Conservation (phyloP, 2,329 filamentous ascomycete species). For the Rhynchosporium secalis region DNA sequence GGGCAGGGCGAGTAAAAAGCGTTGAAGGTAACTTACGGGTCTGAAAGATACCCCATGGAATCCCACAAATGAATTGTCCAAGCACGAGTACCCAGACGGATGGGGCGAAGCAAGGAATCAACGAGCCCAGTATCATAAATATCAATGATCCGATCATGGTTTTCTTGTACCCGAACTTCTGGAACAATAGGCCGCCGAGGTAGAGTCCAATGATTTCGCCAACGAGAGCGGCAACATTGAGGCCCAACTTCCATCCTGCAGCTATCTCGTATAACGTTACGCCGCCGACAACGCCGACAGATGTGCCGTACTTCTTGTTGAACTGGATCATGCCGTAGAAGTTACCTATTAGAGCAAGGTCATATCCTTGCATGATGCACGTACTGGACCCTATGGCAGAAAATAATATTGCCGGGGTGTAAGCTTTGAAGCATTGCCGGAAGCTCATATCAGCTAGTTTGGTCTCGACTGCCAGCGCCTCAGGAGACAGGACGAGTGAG, state of each 20-base stretch:
- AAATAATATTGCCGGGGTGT: constrained; percentile 35
- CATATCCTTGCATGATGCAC: constrained; percentile 46
- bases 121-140: constrained; percentile 46
- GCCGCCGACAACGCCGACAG: too few species aligned
- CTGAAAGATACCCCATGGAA: constrained; percentile 50
- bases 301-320: constrained; percentile 39
- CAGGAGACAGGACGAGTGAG: not conserved
- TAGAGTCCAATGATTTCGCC: constrained; percentile 49
- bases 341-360: constrained; percentile 41
- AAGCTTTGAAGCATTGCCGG: constrained; percentile 25
- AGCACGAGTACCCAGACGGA: constrained; percentile 48
- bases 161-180: constrained; percentile 45
- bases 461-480: not conserved
- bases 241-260: constrained; percentile 38
- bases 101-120: constrained; percentile 50
- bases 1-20: not conserved
- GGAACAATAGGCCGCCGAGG: constrained; percentile 48
- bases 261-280: constrained; percentile 20
- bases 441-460: constrained; percentile 29
- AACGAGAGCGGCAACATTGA: constrained; percentile 36
- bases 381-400: constrained; percentile 42
- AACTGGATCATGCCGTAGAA: constrained; percentile 42
- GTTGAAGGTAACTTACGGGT: constrained; percentile 30
- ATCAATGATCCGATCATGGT: constrained; percentile 48
- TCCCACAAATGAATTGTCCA: constrained; percentile 47